Percentiles rank a stretch among this genome's conserved stretches.
Evolutionary conservation across 2,329 filamentous ascomycete genomes (phyloP).

Genomic region (Cercospora sp.): DNA sequence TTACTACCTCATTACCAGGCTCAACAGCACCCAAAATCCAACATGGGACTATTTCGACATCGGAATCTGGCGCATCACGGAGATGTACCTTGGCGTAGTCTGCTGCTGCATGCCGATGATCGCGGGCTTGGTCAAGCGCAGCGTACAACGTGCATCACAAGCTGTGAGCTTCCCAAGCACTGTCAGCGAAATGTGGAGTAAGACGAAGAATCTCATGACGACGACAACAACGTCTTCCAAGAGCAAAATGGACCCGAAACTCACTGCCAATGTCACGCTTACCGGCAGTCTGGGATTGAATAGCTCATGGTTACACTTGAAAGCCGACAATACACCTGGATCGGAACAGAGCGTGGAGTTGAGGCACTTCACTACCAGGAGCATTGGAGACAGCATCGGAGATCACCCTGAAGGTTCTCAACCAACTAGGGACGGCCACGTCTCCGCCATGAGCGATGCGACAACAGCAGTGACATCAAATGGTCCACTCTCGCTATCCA

Average conservation of each 20-base stretch:
- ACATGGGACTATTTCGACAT: slow-evolving; percentile 28
- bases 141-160: background rate
- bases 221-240: background rate
- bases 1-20: slow-evolving; percentile 18
- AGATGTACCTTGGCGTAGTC: slow-evolving; percentile 23
- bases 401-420: background rate
- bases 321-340: background rate
- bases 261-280: background rate
- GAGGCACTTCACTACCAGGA: background rate
- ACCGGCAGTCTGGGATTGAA: background rate
- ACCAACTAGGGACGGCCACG: background rate
- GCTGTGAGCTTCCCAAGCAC: background rate
- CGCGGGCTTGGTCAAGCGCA: slow-evolving; percentile 16
- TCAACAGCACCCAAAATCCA: slow-evolving; percentile 13
- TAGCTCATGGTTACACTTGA: background rate
- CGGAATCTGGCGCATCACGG: slow-evolving; percentile 26
- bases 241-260: background rate
- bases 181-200: background rate
- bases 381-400: background rate
- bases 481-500: background rate
- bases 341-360: background rate
- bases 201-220: background rate
- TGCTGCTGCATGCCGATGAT: slow-evolving; percentile 29
- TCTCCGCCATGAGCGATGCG: background rate
- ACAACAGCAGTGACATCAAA: background rate